Conservation (phyloP, 495 filamentous ascomycete species). For the Halenospora varia region DNA sequence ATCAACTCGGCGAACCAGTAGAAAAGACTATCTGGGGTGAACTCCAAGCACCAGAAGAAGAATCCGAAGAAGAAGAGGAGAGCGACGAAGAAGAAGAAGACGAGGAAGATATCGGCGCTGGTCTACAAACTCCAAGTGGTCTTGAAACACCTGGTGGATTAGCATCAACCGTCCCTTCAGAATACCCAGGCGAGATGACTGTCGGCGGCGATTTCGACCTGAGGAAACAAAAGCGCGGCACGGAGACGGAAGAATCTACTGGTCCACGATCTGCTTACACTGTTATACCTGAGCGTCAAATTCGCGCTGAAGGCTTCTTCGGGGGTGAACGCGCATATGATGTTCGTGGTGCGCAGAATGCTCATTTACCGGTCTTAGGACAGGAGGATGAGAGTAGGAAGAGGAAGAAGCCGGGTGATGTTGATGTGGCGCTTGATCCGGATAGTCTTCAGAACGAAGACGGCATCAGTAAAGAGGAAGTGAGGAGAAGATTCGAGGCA, state of each 20-base stretch:
- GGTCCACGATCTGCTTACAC: constrained; percentile 77
- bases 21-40: constrained; percentile 93
- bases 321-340: constrained; percentile 92
- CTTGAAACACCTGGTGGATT: constrained; percentile 80
- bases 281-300: constrained; percentile 82
- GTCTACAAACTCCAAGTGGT: constrained; percentile 69
- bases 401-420: constrained; percentile 91
- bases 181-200: constrained; percentile 63
- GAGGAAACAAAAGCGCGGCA: constrained; percentile 80
- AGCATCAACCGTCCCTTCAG: constrained; percentile 72
- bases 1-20: constrained; percentile 69
- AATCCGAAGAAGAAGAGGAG: constrained; percentile 71
- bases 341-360: constrained; percentile 47
- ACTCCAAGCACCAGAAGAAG: constrained; percentile 77
- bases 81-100: constrained; percentile 71
- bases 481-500: constrained; percentile 64
- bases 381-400: constrained; percentile 75
- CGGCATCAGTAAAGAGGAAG: constrained; percentile 61
- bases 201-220: constrained; percentile 87
- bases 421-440: constrained; percentile 86
- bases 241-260: constrained; percentile 78
- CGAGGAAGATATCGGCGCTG: constrained; percentile 53
- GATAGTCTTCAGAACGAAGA: constrained; percentile 68
- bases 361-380: constrained; percentile 67
- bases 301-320: constrained; percentile 87